Base-by-base conservation (phyloP, 805 yeast genomes). In the Wickerhamiella azymoides region DNA sequence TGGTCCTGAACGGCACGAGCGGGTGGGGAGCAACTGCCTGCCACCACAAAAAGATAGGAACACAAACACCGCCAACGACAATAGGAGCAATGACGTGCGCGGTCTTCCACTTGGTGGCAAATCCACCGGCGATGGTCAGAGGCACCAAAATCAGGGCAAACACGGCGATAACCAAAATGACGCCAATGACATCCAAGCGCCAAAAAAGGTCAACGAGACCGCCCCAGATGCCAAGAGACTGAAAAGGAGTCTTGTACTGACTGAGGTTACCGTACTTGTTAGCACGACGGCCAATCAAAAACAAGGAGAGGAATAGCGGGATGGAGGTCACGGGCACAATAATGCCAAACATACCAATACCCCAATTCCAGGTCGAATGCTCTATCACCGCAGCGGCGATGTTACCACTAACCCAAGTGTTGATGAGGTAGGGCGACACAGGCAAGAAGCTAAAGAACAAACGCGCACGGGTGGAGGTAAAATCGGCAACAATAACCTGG, bases 281-380 rank as follows among this genome's bases (percentile, higher is more conserved):
- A 11, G 84, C 86, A 47, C 61, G 57, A 52, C 62, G 63, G 52
- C 70, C 60, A 81, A 79, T 77, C 59, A 78, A 79, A 3, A 68
- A 14, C 54, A 77, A 63, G 55, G 79, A 70, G 5, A 53, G 50
- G 7, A 79, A 52, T 43, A 81, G 60, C 17, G 88, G 89, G n/a
- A 81, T 44, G 52, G 79, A 66, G 5, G 76, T 57, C 33, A 79
- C 63, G 30, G 88, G 88, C 69, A 77, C 73, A 51, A 81, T 79
- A 54, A 79, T 77, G 1, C 86, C 85, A 82, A 82, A 81, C 73
- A 81, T 80, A 35, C 80, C 86, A 53, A 80, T 74, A 55, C 79
- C 80, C 88, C 88, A 81, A 10, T 76, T 68, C 79, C 84, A 79
- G 7, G 39, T 47, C 3, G 40, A 33, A 27, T 43, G 33, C 14